Evolutionary conservation across 2,329 filamentous ascomycete genomes (phyloP), one percentile per base, ranked within the genome.

Genomic region (Neofusicoccum sp.): DNA sequence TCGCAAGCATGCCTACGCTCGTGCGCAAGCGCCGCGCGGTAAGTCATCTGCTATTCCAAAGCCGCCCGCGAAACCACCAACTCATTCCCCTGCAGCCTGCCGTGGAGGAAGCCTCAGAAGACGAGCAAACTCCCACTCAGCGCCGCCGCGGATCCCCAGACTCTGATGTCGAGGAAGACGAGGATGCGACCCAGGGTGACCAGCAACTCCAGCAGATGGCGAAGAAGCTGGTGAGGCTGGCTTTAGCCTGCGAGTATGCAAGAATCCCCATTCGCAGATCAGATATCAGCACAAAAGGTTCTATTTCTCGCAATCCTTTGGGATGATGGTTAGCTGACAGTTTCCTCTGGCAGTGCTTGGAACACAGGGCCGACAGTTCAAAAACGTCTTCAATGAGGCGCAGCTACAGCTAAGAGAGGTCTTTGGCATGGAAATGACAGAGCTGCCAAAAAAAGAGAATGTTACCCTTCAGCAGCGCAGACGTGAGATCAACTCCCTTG

Each of bases 351-450:
- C 60, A 75, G 90, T 96, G 0, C 84, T 96, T 8, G 90, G 89
- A 0, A 78, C 83, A 16, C 82, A 86, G 47, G 83, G 85, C 6
- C 82, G 88, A 33, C 79, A 86, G 36, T 98, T 97, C 73, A 92
- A 86, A 71, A 73, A 77, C 11, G 86, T 97, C 3, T 97, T 96
- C 69, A 84, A 84, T 0, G 79, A 84, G 41, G 91, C 93, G 43
- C 93, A 99, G 73, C 75, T 79, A 34, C 84, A 89, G 65, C 78
- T 99, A 38, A 80, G 82, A 49, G 77, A 78, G 1, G 82, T 87
- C 1, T 98, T 96, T 75, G 95, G 95, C n/a, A 96, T 98, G 92
- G 84, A 93, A 72, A 84, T 99, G 81, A 82, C 86, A 3, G 93
- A 97, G 75, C 80, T 98, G 53, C 92, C 95, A 0, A 80, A 84